Conservation (phyloP, 352 stramenopile species). For the Globisporangium paddicum region DNA sequence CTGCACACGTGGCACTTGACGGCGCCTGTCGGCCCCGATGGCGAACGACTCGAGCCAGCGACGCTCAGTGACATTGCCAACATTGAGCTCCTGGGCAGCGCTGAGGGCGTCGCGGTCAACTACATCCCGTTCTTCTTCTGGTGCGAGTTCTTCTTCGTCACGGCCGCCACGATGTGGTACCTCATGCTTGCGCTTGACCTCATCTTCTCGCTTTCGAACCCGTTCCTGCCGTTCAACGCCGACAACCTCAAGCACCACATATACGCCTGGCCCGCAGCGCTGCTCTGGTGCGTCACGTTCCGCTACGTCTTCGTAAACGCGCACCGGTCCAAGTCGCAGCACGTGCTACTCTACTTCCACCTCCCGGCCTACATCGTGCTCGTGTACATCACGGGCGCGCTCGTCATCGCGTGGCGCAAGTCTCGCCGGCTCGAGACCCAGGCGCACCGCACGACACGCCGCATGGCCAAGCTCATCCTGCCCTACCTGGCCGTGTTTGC, state of each 20-base stretch:
- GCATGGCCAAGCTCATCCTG: slow-evolving; percentile 83
- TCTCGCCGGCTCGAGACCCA: slow-evolving; percentile 70
- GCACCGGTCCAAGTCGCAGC: slow-evolving; percentile 17
- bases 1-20: slow-evolving; percentile 50
- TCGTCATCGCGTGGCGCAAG: slow-evolving; percentile 64
- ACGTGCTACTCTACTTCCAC: slow-evolving; percentile 68
- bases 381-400: slow-evolving; percentile 53
- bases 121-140: slow-evolving; percentile 82
- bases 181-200: slow-evolving; percentile 83
- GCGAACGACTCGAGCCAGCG: slow-evolving; percentile 16
- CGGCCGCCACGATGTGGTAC: slow-evolving; percentile 74
- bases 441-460: slow-evolving; percentile 66
- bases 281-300: slow-evolving; percentile 68
- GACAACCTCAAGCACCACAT: slow-evolving; percentile 85
- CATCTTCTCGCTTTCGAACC: slow-evolving; percentile 86
- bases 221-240: slow-evolving; percentile 82
- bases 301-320: slow-evolving; percentile 46
- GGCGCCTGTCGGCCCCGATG: slow-evolving; percentile 10
- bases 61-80: slow-evolving; percentile 67
- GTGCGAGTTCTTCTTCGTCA: slow-evolving; percentile 80
- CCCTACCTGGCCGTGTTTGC: slow-evolving; percentile 73
- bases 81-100: slow-evolving; percentile 30
- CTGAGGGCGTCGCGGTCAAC: slow-evolving; percentile 20
- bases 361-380: slow-evolving; percentile 63
- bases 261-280: slow-evolving; percentile 65